A percentile compares a stretch with the other conserved stretches of the same genome.
Conservation (phyloP, 148 eudicot genomes). For the Chenopodium berlandieri region DNA sequence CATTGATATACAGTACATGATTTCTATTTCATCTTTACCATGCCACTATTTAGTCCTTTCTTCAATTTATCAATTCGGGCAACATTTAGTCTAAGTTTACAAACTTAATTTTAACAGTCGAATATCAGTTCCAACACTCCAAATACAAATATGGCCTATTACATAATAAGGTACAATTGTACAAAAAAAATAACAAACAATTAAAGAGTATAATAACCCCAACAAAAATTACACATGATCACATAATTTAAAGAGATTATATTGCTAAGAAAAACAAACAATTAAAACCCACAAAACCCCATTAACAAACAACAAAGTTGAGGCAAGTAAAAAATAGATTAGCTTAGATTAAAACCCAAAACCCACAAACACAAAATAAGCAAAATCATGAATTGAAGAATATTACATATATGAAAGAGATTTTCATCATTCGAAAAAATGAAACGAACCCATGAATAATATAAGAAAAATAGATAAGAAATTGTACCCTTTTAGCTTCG, state of each 20-base stretch:
- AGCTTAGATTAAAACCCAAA: background rate
- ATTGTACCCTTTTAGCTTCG: constrained; percentile 53
- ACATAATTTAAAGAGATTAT: background rate
- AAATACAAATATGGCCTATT: too few relatives aligned
- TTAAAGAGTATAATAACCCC: too few relatives aligned
- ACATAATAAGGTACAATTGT: too few relatives aligned
- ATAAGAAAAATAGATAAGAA: background rate
- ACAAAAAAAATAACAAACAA: too few relatives aligned
- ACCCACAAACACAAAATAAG: background rate
- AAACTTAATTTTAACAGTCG: too few relatives aligned
- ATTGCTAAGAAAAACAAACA: background rate
- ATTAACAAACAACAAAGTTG: background rate
- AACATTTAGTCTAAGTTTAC: too few relatives aligned
- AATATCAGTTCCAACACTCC: too few relatives aligned
- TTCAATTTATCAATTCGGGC: too few relatives aligned
- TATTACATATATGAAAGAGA: background rate
- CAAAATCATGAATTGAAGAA: background rate
- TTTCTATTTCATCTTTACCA: too few relatives aligned
- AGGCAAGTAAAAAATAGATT: background rate
- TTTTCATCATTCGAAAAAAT: background rate
- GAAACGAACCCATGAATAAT: background rate
- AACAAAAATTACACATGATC: background rate
- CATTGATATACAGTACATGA: too few relatives aligned
- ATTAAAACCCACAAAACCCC: background rate
- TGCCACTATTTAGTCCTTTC: too few relatives aligned